Conservation (phyloP, 805 yeast genomes). For the Saccharomyces jurei region DNA sequence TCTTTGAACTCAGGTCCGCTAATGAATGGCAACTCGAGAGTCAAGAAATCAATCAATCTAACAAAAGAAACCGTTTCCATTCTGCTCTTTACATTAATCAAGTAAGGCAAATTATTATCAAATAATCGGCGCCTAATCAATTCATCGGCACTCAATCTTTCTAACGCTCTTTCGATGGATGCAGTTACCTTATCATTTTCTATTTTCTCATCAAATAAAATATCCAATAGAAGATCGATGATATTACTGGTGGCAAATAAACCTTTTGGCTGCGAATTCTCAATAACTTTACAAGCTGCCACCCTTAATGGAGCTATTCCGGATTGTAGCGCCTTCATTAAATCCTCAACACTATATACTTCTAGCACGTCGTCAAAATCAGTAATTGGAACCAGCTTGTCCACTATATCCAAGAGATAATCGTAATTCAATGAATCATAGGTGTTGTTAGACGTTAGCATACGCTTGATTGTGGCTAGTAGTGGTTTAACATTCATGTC, state of each 20-base stretch:
- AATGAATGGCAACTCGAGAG: constrained; percentile 7
- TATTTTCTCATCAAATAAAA: constrained; percentile 17
- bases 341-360: constrained; percentile 17
- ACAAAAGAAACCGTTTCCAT: constrained; percentile 11
- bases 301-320: constrained; percentile 11
- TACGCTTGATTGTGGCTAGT: constrained; percentile 12
- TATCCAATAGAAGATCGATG: constrained; percentile 15
- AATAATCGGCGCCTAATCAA: constrained; percentile 18
- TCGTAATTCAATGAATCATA: constrained; percentile 15
- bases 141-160: constrained; percentile 14
- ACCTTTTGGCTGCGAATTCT: constrained; percentile 22
- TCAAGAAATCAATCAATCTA: constrained; percentile 21
- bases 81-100: constrained; percentile 11
- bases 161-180: constrained; percentile 18
- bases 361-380: constrained; percentile 20
- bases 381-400: constrained; percentile 11
- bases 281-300: constrained; percentile 23
- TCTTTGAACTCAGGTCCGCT: constrained; percentile 11
- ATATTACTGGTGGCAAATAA: constrained; percentile 16
- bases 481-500: constrained; percentile 10
- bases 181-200: constrained; percentile 7
- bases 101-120: constrained; percentile 12
- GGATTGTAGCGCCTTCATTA: constrained; percentile 18
- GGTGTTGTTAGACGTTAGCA: constrained; percentile 6
- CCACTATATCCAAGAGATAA: constrained; percentile 15